phyloP scores from a whole-genome alignment of 345 rosid genomes.

The Corymbia maculata region DNA sequence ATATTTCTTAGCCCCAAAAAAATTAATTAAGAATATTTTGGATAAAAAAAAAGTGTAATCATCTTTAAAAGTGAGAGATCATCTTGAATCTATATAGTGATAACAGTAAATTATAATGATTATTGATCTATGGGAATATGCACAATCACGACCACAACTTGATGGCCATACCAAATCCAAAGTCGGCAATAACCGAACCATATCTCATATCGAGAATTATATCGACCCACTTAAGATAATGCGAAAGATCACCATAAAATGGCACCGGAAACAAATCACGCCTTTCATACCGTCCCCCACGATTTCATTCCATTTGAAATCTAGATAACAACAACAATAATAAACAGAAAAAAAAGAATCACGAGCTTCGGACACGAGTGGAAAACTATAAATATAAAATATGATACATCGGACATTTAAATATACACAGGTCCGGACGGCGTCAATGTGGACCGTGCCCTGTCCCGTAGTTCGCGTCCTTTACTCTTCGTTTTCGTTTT shows the following conservation, averaged over 20 bases:
- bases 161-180: neutral
- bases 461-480: neutral
- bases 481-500: neutral
- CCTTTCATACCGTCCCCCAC: neutral
- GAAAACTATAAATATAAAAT: neutral
- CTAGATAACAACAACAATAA: neutral
- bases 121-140: neutral
- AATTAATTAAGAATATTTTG: neutral
- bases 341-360: neutral
- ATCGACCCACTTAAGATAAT: neutral
- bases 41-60: accelerated
- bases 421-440: neutral
- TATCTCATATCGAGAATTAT: neutral
- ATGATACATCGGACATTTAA: neutral
- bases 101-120: neutral
- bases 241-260: neutral
- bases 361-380: neutral
- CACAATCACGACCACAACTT: too few species aligned
- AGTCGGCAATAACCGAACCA: neutral
- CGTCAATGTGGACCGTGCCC: neutral
- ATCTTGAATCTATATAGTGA: neutral
- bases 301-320: neutral
- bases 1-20: too few species aligned
- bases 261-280: neutral
- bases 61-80: neutral